These are phyloP conservation scores for Jatropha podagrica DNA, from an alignment of 441 rosid species.

Conservation along the genomic window DNA sequence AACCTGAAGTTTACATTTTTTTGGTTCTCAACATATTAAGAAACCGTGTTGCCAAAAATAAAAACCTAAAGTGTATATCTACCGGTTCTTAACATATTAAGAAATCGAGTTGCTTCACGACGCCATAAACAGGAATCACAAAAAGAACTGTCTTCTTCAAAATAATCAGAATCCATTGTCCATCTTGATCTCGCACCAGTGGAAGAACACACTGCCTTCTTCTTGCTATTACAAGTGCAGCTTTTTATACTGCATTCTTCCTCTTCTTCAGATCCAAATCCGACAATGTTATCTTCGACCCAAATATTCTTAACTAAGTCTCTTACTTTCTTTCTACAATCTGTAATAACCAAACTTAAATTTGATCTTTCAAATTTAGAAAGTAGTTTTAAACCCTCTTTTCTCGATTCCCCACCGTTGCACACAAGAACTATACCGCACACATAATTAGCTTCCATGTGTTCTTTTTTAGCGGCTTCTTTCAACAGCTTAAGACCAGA, in stretches of 20 bases:
- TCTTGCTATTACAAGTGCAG: background rate
- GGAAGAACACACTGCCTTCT: background rate
- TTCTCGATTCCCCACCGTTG: background rate
- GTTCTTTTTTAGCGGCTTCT: slow-evolving; percentile 9
- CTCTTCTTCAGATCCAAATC: background rate
- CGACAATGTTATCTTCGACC: background rate
- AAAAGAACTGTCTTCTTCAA: background rate
- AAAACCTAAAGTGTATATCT: background rate
- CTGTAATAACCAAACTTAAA: background rate
- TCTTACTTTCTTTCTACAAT: slow-evolving; percentile 10
- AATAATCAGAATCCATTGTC: background rate
- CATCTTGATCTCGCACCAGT: background rate
- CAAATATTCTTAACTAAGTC: background rate
- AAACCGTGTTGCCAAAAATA: too few relatives aligned
- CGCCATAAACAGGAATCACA: slow-evolving; percentile 15
- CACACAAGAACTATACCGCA: slow-evolving; percentile 6
- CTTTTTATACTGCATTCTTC: background rate
- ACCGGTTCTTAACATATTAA: slow-evolving; percentile 2
- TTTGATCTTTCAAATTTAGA: background rate
- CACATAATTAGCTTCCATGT: slow-evolving; percentile 10
- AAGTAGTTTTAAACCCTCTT: background rate
- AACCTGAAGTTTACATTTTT: too few relatives aligned
- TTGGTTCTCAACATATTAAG: too few relatives aligned
- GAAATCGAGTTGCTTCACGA: slow-evolving; percentile 8
- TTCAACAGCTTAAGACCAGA: slow-evolving; percentile 7